Percentiles rank a stretch among this genome's conserved stretches.
These are phyloP conservation scores for Angomonas deanei DNA, from an alignment of 208 protist species.

Conservation along the genomic window DNA sequence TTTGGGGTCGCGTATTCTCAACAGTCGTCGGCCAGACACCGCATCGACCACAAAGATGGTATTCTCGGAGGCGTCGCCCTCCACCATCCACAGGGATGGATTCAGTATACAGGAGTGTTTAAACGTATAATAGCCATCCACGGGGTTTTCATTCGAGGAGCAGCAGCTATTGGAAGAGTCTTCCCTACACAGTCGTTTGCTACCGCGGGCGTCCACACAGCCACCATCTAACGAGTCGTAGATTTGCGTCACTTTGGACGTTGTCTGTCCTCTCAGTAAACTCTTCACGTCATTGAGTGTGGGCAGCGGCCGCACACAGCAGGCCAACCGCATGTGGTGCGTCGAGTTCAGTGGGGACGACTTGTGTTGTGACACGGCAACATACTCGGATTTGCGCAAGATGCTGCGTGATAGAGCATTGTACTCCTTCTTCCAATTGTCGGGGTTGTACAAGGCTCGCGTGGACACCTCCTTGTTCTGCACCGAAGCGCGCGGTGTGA, in stretches of 20 bases:
- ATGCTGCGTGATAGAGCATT: conserved; percentile 17
- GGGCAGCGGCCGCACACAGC: conserved; percentile 60
- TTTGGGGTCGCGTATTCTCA: conserved; percentile 67
- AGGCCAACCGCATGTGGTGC: conserved; percentile 33
- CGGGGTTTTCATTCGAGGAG: neutral
- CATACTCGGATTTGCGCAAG: conserved; percentile 25
- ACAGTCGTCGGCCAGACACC: conserved; percentile 34
- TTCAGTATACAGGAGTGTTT: conserved; percentile 21
- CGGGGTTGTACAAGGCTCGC: conserved; percentile 36
- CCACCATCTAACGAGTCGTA: conserved; percentile 13
- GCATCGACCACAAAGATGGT: conserved; percentile 49
- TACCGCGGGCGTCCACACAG: conserved; percentile 18
- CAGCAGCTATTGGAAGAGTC: neutral
- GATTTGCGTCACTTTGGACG: neutral
- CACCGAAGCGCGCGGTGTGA: neutral
- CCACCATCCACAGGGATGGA: conserved; percentile 47
- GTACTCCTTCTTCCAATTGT: conserved; percentile 32
- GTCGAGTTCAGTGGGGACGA: conserved; percentile 38
- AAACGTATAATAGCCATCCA: neutral
- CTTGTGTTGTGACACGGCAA: conserved; percentile 36
- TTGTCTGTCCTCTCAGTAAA: conserved; percentile 15
- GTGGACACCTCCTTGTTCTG: conserved; percentile 12
- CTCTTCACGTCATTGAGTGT: conserved; percentile 48
- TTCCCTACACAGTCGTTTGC: neutral
- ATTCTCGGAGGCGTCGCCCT: conserved; percentile 39